These are phyloP conservation scores for Picea abies DNA, from an alignment of 83 land plant species.

Conservation along the genomic window DNA sequence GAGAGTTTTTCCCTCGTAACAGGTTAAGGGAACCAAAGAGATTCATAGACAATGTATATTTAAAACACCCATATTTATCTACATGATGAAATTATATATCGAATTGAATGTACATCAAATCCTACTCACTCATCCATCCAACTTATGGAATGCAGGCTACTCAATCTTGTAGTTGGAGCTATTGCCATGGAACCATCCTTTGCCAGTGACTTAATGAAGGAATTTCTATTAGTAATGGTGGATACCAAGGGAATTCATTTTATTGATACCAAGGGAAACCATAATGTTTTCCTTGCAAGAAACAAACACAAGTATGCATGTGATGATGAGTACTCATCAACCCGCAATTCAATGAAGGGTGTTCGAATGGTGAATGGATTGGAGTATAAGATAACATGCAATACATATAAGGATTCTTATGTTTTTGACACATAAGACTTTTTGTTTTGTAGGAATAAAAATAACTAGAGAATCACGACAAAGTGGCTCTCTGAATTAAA, in stretches of 20 bases:
- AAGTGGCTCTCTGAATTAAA: too few species aligned
- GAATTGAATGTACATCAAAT: too few species aligned
- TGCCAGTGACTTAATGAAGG: conserved; percentile 49
- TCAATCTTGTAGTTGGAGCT: conserved; percentile 67
- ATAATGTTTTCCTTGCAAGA: conserved; percentile 57
- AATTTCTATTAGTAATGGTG: conserved; percentile 42
- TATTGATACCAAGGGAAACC: conserved; percentile 35
- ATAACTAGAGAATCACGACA: too few species aligned
- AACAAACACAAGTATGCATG: conserved; percentile 42
- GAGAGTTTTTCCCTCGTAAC: too few species aligned
- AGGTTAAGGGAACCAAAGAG: too few species aligned
- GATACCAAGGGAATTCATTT: conserved; percentile 26
- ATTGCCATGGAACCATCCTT: conserved; percentile 65
- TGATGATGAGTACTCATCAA: conserved; percentile 39
- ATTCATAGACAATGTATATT: too few species aligned
- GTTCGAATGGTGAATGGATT: conserved; percentile 70
- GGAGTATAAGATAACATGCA: conserved; percentile 89
- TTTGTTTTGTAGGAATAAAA: background rate
- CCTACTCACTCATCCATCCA: too few species aligned
- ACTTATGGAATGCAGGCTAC: conserved; percentile 56
- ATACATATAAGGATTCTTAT: conserved; percentile 84
- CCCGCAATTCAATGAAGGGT: conserved; percentile 51
- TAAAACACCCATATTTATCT: too few species aligned
- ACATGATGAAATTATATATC: too few species aligned
- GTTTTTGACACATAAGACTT: too few species aligned